phyloP scores from a whole-genome alignment of 805 yeast genomes.

The Candida sakaeoensis region DNA sequence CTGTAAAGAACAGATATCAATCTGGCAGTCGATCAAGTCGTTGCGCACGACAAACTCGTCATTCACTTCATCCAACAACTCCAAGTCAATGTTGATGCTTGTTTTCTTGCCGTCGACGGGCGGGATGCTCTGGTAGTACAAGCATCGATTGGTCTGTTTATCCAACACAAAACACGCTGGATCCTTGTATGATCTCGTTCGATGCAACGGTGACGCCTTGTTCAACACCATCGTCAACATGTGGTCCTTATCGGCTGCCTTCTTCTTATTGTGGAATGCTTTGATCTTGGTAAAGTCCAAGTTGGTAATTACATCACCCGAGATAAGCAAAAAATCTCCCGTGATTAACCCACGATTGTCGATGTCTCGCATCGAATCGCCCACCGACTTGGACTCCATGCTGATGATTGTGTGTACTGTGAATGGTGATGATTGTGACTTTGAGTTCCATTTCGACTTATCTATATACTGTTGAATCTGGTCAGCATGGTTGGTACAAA shows the following conservation, averaged over 20 bases:
- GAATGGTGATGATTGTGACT: conserved; percentile 68
- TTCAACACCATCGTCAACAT: conserved; percentile 92
- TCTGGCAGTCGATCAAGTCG: conserved; percentile 93
- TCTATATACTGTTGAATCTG: conserved; percentile 82
- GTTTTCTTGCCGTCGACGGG: conserved; percentile 37
- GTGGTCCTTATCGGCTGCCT: conserved; percentile 77
- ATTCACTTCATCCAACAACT: conserved; percentile 69
- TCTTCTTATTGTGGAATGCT: conserved; percentile 69
- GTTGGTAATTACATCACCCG: conserved; percentile 96
- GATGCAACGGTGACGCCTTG: conserved; percentile 78
- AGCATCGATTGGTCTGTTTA: conserved; percentile 66
- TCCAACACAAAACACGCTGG: conserved; percentile 86
- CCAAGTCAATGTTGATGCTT: conserved; percentile 70
- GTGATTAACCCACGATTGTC: conserved; percentile 87
- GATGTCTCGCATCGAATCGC: conserved; percentile 95
- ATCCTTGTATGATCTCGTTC: conserved; percentile 75
- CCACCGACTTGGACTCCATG: conserved; percentile 85
- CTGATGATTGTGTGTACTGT: conserved; percentile 74
- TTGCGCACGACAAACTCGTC: conserved; percentile 76
- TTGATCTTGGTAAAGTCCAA: conserved; percentile 73
- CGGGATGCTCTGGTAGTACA: conserved; percentile 80
- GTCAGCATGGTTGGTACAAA: conserved; percentile 89
- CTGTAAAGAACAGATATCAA: conserved; percentile 90
- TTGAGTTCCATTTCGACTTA: conserved; percentile 55
- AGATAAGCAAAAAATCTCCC: conserved; percentile 83